phyloP scores from a whole-genome alignment of 2,329 filamentous ascomycete species.

The Aspergillus pseudoglaucus region DNA sequence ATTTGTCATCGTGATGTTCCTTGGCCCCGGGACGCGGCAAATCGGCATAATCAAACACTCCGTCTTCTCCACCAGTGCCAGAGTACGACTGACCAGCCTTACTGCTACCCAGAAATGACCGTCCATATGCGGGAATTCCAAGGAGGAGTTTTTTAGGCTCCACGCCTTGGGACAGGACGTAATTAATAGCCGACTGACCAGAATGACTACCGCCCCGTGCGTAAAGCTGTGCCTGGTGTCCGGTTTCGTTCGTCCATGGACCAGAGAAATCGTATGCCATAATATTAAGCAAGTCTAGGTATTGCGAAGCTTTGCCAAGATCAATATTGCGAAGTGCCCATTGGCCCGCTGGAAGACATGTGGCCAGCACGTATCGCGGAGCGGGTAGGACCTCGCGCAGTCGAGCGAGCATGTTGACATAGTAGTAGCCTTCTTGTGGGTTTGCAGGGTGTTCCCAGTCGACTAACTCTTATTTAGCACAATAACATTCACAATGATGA shows the following conservation, averaged over 20 bases:
- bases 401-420: conserved; percentile 60
- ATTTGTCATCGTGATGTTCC: conserved; percentile 61
- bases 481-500: neutral
- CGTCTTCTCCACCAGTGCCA: conserved; percentile 54
- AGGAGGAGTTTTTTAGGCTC: conserved; percentile 65
- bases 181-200: conserved; percentile 58
- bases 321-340: conserved; percentile 65
- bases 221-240: conserved; percentile 72
- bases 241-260: conserved; percentile 59
- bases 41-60: conserved; percentile 66
- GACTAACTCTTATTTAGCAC: conserved; percentile 45
- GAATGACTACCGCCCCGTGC: conserved; percentile 44
- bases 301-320: conserved; percentile 53
- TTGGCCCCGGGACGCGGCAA: conserved; percentile 57
- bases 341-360: conserved; percentile 63
- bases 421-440: conserved; percentile 61
- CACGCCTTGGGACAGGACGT: conserved; percentile 60
- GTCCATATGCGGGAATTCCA: conserved; percentile 68
- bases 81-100: conserved; percentile 58
- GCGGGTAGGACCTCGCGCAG: conserved; percentile 62
- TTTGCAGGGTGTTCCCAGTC: conserved; percentile 73
- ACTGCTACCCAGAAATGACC: conserved; percentile 62
- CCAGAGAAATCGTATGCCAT: conserved; percentile 77
- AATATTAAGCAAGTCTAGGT: conserved; percentile 70
- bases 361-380: conserved; percentile 63